Base-by-base conservation (phyloP, 495 filamentous ascomycete genomes). In the Penicillium silybi region DNA sequence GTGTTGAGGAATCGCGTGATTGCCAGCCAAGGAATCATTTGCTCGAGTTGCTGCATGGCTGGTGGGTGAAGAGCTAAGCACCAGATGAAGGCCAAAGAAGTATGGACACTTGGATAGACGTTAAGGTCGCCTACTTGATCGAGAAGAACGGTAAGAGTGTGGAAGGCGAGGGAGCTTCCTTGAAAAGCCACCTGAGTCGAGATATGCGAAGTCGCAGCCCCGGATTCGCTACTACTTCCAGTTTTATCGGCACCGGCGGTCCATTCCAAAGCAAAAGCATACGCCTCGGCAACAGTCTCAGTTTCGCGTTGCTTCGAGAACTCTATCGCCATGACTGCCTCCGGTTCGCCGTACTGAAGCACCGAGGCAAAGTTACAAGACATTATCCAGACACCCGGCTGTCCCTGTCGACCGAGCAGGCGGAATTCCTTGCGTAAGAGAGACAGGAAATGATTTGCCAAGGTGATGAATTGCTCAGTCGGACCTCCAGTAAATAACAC, bases 81-180 rank as follows among this genome's bases (percentile, higher is more conserved):
- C 65, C 76, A 80, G 8, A 89, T 63, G 62, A 95, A 92, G 3
- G 81, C 80, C 16, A 96, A 70, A 23, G 80, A 80, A 5, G 85
- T 74, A 52, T 95, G 88, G 1, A 86, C 57, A 52, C 83, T 82
- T 2, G 88, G 81, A 16, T 89, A 74, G 13, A 86, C 71, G 50
- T 87, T 86, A 0, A 69, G 68, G 48, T 91, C 86, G 1, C 80
- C 76, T 1, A 74, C 56, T 16, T 87, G 77, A 34, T 76, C 74
- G 15, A 90, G 73, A 22, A 83, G 74, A 10, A 89, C 39, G 1
- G 67, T 59, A 10, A 85, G 61, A 0, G 75, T 78, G 17, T 65
- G 62, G 20, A 80, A 78, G 1, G 66, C 52, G 3, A 87, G 58
- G 54, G 58, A 66, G 44, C 69, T 71, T 16, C 75, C 75, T 38